Base-by-base conservation (phyloP, 805 yeast genomes). In the Metschnikowia chrysomelidarum region DNA sequence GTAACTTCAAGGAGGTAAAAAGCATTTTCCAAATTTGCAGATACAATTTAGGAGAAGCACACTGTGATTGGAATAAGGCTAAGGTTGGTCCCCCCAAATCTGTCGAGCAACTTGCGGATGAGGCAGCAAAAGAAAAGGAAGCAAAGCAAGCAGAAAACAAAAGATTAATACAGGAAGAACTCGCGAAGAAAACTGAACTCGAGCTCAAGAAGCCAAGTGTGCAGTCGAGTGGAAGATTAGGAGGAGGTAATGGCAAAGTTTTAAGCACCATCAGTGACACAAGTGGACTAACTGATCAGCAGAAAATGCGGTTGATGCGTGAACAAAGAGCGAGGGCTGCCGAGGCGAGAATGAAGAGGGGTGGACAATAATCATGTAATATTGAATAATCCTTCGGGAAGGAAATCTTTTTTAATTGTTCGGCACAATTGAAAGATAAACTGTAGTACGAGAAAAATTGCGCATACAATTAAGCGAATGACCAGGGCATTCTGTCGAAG, bases 281-380 rank as follows among this genome's bases (percentile, higher is more conserved):
- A 35, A 71, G 74, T 27, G 80, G 88, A 0, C 65, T 91, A 36
- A 72, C 78, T 6, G 87, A 80, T 1, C 87, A 79, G 17, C 96
- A 89, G 46, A 73, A 78, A 50, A 70, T 73, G 72, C 74, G 80
- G 50, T 62, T 93, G 14, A 88, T 89, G 84, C 76, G 98, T 41
- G 98, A 93, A 51, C 89, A 89, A 53, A 71, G 98, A 36, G 97
- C 97, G 1, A 73, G 98, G 36, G 98, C 98, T 0, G 97, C 95
- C 0, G 98, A 93, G 57, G 95, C 91, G 0, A 71, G 98, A 48
- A 50, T 86, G 36, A 59, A 53, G 26, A 37, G 27, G 19, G 39
- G 38, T 8, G 34, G 38, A 13, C 36, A 36, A 27, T 36, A 31
- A 25, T n/a, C n/a, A n/a, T n/a, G n/a, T n/a, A n/a, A n/a, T n/a